Conservation (phyloP, 306 rosid species). For the Neltuma alba region DNA sequence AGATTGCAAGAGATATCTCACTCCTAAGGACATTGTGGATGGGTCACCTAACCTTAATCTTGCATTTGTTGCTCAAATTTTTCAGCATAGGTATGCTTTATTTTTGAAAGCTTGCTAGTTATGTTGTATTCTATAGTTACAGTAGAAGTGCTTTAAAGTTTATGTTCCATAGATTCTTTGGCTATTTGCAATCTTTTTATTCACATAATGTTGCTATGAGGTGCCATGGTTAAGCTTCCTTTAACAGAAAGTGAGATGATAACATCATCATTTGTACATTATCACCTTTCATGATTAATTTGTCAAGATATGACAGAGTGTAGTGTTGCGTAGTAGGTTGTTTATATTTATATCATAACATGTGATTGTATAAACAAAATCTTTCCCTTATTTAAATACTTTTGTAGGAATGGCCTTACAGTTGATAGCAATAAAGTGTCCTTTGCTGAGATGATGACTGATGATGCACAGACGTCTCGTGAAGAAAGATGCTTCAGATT, state of each 20-base stretch:
- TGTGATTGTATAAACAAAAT: not conserved
- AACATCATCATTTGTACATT: not conserved
- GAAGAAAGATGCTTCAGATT: slow-evolving; percentile 97
- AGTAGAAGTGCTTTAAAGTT: slow-evolving; percentile 9
- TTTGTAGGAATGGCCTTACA: slow-evolving; percentile 90
- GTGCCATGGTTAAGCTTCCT: not conserved
- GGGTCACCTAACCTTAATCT: slow-evolving; percentile 99
- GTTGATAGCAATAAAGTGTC: slow-evolving; percentile 68
- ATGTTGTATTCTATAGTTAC: not conserved
- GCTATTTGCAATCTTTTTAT: slow-evolving; percentile 11
- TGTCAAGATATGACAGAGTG: not conserved
- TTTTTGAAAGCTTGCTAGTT: slow-evolving; percentile 25
- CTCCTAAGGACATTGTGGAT: slow-evolving; percentile 90
- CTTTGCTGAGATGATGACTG: slow-evolving; percentile 99
- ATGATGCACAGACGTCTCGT: slow-evolving; percentile 88
- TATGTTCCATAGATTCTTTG: not conserved
- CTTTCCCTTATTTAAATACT: slow-evolving; percentile 19
- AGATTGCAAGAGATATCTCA: slow-evolving; percentile 93
- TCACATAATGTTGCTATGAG: not conserved
- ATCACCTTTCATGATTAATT: slow-evolving; percentile 12
- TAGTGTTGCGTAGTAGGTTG: not conserved
- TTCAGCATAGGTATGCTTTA: slow-evolving; percentile 85
- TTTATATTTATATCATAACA: not conserved
- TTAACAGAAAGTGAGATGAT: not conserved
- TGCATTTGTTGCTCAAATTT: slow-evolving; percentile 98